Conservation (phyloP, 208 protist species). For the Borovskyia barvae region DNA sequence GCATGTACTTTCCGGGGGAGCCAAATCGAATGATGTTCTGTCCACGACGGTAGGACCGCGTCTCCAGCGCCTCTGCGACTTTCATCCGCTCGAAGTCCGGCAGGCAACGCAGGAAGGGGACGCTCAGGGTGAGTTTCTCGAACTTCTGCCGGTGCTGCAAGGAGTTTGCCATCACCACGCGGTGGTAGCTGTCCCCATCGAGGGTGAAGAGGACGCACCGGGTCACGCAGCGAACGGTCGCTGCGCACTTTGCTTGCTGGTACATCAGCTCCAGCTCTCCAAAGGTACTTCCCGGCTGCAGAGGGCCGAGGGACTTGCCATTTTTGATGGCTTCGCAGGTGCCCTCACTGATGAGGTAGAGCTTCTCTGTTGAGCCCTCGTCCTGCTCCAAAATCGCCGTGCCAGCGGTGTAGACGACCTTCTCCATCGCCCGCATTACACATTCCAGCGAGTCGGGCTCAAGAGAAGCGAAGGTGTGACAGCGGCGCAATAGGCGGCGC, state of each 20-base stretch:
- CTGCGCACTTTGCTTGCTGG: constrained; percentile 70
- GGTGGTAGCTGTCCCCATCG: constrained; percentile 79
- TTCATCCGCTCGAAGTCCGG: constrained; percentile 83
- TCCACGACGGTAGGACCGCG: constrained; percentile 50
- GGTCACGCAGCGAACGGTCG: constrained; percentile 80
- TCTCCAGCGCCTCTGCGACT: constrained; percentile 83
- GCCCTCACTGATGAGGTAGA: constrained; percentile 79
- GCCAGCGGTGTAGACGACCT: constrained; percentile 59
- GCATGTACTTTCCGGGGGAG: constrained; percentile 53
- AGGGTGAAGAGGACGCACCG: constrained; percentile 78
- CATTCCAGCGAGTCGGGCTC: constrained; percentile 46
- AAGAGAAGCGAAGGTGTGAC: constrained; percentile 71
- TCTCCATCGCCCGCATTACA: constrained; percentile 57
- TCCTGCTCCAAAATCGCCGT: constrained; percentile 76
- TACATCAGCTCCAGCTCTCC: constrained; percentile 90
- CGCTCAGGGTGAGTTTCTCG: constrained; percentile 54
- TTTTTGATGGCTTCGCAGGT: constrained; percentile 85
- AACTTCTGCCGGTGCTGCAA: constrained; percentile 72
- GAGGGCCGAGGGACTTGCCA: constrained; percentile 51
- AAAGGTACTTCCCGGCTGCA: constrained; percentile 68
- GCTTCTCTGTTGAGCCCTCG: constrained; percentile 47
- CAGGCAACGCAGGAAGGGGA: constrained; percentile 74
- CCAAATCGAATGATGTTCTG: constrained; percentile 82
- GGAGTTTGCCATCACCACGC: constrained; percentile 63
- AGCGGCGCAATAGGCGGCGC: constrained; percentile 39